Conservation (phyloP, 148 eudicot species). For the Rhododendron molle region DNA sequence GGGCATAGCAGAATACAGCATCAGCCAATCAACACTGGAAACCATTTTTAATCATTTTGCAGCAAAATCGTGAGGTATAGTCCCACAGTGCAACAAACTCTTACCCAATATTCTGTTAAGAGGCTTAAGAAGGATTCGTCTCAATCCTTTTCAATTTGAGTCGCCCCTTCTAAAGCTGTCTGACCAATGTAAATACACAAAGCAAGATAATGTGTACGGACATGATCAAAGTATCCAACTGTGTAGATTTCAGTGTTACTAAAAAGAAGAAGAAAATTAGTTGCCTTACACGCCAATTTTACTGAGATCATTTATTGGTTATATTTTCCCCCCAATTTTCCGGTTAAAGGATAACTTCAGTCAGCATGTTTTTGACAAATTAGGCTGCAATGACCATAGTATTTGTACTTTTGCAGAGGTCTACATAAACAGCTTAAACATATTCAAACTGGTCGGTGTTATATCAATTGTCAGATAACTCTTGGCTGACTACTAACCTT, state of each 20-base stretch:
- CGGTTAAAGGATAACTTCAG: not conserved
- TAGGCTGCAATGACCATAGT: not conserved
- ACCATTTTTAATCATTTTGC: conserved; percentile 97
- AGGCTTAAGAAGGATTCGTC: not conserved
- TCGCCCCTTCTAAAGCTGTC: not conserved
- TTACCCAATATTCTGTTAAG: not conserved
- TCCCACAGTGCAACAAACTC: not conserved
- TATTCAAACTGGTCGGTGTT: not conserved
- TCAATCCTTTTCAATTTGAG: not conserved
- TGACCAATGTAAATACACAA: not conserved
- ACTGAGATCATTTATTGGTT: too few species aligned
- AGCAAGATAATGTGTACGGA: too few species aligned
- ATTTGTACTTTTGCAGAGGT: not conserved
- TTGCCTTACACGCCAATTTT: not conserved
- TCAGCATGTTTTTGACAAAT: not conserved
- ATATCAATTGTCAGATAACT: not conserved
- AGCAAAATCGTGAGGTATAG: conserved; percentile 49
- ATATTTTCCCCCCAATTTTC: not conserved
- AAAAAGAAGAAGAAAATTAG: too few species aligned
- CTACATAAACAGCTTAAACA: not conserved
- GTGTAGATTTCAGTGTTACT: not conserved
- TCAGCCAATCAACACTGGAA: conserved; percentile 95
- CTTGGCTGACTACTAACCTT: not conserved
- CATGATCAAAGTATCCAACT: not conserved
- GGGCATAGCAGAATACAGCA: conserved; percentile 88